Base-by-base conservation (phyloP, 2,329 filamentous ascomycete genomes). In the Fusarium sarcochroum region DNA sequence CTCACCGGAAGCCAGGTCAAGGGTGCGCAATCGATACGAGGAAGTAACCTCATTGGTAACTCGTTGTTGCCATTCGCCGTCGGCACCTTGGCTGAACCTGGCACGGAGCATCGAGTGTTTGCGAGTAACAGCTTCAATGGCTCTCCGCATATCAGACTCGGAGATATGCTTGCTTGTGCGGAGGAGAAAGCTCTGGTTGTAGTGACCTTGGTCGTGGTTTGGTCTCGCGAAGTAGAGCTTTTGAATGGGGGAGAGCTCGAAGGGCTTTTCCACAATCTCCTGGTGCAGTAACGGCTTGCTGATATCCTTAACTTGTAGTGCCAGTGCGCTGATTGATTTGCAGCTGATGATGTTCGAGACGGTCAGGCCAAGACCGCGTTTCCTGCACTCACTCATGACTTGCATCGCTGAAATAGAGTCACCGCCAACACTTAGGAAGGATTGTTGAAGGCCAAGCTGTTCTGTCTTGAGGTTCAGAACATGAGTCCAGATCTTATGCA, bases 391-490 rank as follows among this genome's bases (percentile, higher is more conserved):
- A 9, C 84, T 81, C 48, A 77, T 76, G 1, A 80, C 73, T 10
- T 77, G 74, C 77, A 83, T 83, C 4, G 81, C 80, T 0, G 73
- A 75, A 38, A 83, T 81, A 5, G 81, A 83, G 52, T 83, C 81
- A 7, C 81, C 81, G 1, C 81, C 81, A 2, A 82, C 69, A 17
- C 72, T 71, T 21, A 82, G 68, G 63, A 83, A 83, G 38, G 76
- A 76, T 7, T 64, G 69, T 0, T 20, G 11, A 6, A 70, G 53
- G 2, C 68, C 48, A 32, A 73, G 66, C 41, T 73, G 69, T 9
- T 73, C 70, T 2, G 2, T 7, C 6, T 66, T 70, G 38, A 73
- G 71, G 25, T 73, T 71, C 15, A 71, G 5, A 3, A 71, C 69
- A 1, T 68, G 44, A 0, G 27, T 49, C 69, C 71, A 73, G 21